Conservation (phyloP, 371 early-diverging fungal species). For the Rhizomucor miehei region DNA sequence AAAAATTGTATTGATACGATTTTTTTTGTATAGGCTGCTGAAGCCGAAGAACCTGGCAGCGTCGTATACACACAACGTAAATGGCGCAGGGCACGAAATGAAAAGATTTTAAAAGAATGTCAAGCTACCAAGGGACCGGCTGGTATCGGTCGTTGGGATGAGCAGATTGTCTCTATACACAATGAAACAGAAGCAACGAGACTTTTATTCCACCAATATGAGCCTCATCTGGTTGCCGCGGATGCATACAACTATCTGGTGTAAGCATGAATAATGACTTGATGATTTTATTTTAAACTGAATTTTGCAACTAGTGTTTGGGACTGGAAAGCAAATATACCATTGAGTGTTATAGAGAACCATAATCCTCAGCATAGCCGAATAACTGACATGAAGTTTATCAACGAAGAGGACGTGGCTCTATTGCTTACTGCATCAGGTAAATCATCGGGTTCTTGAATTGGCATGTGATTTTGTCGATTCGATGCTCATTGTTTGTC, state of each 20-base stretch:
- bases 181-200: conserved; percentile 58
- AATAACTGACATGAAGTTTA: conserved; percentile 77
- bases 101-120: conserved; percentile 61
- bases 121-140: conserved; percentile 48
- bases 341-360: conserved; percentile 67
- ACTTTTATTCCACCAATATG: conserved; percentile 74
- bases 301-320: too few species aligned
- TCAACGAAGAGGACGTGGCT: conserved; percentile 89
- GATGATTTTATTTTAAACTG: neutral
- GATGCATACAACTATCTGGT: conserved; percentile 60
- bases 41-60: conserved; percentile 84
- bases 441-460: conserved; percentile 12
- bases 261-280: conserved; percentile 13
- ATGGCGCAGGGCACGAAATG: conserved; percentile 78
- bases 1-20: neutral
- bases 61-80: conserved; percentile 71
- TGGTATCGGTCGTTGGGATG: conserved; percentile 56
- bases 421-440: conserved; percentile 80
- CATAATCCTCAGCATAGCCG: conserved; percentile 64
- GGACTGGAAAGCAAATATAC: conserved; percentile 69
- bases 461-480: neutral
- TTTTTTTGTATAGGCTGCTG: conserved; percentile 56
- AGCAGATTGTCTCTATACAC: conserved; percentile 53
- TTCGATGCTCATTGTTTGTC: neutral
- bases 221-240: conserved; percentile 71